Evolutionary conservation across 768 basidiomycete species (phyloP).

Genomic region (Kwoniella dendrophila): DNA sequence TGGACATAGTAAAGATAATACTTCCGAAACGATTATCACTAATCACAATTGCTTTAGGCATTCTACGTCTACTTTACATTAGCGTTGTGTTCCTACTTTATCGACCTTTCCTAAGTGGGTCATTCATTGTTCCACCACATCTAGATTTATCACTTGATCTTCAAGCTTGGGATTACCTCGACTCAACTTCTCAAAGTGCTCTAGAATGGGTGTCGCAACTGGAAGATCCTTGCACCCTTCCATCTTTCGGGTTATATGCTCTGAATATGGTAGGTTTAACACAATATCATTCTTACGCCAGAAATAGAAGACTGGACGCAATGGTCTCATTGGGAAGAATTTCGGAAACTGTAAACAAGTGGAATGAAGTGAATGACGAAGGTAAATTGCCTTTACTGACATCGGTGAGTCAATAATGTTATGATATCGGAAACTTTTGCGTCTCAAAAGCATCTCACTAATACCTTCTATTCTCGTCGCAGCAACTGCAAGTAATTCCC

Average conservation of each 20-base stretch:
- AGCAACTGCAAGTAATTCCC: slow-evolving; percentile 20
- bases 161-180: slow-evolving; percentile 16
- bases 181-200: slow-evolving; percentile 9
- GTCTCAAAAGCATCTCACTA: no score
- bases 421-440: not conserved
- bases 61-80: slow-evolving; percentile 22
- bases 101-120: slow-evolving; percentile 30
- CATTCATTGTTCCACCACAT: slow-evolving; percentile 26
- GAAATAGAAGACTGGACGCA: slow-evolving; percentile 28
- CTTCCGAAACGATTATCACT: no score
- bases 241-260: slow-evolving; percentile 22
- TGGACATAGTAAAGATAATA: not conserved
- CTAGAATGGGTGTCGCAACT: slow-evolving; percentile 29
- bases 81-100: slow-evolving; percentile 20
- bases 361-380: slow-evolving; percentile 8
- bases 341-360: slow-evolving; percentile 16
- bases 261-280: slow-evolving; percentile 17
- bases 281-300: slow-evolving; percentile 29
- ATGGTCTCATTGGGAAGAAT: slow-evolving; percentile 22
- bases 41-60: no score
- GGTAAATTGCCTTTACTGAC: slow-evolving; percentile 23
- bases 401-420: slow-evolving; percentile 1
- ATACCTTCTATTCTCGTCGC: no score
- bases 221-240: slow-evolving; percentile 24
- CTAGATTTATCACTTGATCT: slow-evolving; percentile 24